Evolutionary conservation across 495 filamentous ascomycete species (phyloP).

Genomic region (Podospora australis): DNA sequence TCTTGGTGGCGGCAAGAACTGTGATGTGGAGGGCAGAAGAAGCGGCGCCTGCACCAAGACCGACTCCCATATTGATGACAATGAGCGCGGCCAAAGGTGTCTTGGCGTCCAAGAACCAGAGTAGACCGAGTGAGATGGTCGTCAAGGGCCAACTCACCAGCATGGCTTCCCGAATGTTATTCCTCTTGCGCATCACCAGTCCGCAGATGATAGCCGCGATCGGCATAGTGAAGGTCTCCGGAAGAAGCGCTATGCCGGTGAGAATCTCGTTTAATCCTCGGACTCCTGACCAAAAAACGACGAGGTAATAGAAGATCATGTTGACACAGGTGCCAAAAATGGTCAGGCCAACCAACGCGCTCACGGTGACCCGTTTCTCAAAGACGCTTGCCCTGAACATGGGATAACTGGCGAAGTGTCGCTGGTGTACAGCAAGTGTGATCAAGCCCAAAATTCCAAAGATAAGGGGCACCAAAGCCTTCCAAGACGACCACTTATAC

Average conservation of each 20-base stretch:
- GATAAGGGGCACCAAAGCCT: constrained; percentile 51
- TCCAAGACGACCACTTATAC: constrained; percentile 49
- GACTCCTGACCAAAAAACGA: constrained; percentile 62
- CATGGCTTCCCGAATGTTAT: constrained; percentile 47
- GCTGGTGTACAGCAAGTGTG: constrained; percentile 47
- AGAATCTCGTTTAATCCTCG: constrained; percentile 51
- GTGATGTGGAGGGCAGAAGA: constrained; percentile 44
- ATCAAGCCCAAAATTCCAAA: constrained; percentile 44
- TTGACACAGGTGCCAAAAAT: constrained; percentile 39
- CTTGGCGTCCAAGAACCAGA: constrained; percentile 41
- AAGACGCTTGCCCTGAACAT: constrained; percentile 43
- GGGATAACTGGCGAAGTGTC: constrained; percentile 39
- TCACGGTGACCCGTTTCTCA: constrained; percentile 32
- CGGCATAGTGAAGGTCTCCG: constrained; percentile 41
- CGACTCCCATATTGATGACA: constrained; percentile 46
- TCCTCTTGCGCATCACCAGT: constrained; percentile 40
- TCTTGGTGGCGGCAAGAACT: constrained; percentile 38
- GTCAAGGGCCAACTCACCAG: constrained; percentile 50
- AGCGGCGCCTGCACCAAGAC: constrained; percentile 51
- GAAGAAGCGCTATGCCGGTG: constrained; percentile 57
- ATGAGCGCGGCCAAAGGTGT: constrained; percentile 45
- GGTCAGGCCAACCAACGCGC: constrained; percentile 37
- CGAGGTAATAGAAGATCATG: constrained; percentile 57
- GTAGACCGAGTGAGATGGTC: constrained; percentile 40
- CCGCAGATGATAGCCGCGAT: constrained; percentile 44